Conservation (phyloP, 2,329 filamentous ascomycete genomes). For the Aureobasidium sp. region DNA sequence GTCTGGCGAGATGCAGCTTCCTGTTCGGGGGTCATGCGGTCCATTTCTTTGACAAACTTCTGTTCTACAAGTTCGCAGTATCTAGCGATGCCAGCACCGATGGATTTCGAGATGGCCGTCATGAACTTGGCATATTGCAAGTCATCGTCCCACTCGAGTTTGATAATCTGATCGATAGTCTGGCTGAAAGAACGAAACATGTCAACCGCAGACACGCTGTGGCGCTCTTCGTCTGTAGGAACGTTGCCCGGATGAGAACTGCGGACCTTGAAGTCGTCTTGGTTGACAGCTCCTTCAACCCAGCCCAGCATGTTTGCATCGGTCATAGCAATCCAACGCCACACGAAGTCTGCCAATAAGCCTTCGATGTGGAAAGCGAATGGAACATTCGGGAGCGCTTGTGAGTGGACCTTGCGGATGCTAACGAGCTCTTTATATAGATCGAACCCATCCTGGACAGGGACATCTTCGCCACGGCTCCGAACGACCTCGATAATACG, state of each 20-base stretch:
- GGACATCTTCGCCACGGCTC: slow-evolving; percentile 65
- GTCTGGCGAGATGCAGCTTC: slow-evolving; percentile 69
- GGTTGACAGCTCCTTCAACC: slow-evolving; percentile 84
- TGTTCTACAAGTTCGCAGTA: slow-evolving; percentile 91
- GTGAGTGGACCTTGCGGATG: slow-evolving; percentile 72
- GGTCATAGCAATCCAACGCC: slow-evolving; percentile 83
- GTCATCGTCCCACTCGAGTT: slow-evolving; percentile 88
- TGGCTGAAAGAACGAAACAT: slow-evolving; percentile 92
- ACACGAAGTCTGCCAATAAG: slow-evolving; percentile 84
- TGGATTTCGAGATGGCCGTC: slow-evolving; percentile 81
- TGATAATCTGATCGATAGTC: slow-evolving; percentile 76
- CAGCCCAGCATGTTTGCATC: slow-evolving; percentile 74
- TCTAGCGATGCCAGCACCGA: slow-evolving; percentile 71
- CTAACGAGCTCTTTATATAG: slow-evolving; percentile 83
- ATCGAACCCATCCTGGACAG: slow-evolving; percentile 87
- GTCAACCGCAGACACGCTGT: slow-evolving; percentile 89
- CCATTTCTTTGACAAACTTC: slow-evolving; percentile 85
- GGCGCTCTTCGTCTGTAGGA: slow-evolving; percentile 71
- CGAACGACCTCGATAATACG: slow-evolving; percentile 70
- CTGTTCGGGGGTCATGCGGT: slow-evolving; percentile 81
- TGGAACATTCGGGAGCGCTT: slow-evolving; percentile 61
- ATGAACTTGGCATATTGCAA: slow-evolving; percentile 94
- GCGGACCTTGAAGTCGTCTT: slow-evolving; percentile 77
- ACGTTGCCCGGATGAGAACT: slow-evolving; percentile 44
- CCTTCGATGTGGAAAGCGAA: slow-evolving; percentile 88